A percentile compares a stretch with the other conserved stretches of the same genome.
phyloP scores from a whole-genome alignment of 352 stramenopile species.

The Thalassiosira exigua region DNA sequence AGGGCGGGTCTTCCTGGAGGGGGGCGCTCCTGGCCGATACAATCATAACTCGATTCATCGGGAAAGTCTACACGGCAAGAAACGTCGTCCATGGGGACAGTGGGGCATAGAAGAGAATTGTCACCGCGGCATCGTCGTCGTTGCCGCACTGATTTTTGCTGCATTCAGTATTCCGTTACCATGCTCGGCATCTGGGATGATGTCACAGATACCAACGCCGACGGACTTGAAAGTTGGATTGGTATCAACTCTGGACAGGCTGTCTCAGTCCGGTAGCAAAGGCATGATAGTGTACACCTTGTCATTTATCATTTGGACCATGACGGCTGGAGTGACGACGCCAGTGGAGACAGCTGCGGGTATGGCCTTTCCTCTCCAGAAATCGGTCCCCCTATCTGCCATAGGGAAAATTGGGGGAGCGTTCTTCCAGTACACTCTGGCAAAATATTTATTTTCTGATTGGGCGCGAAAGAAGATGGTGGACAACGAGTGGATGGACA shows the following conservation, averaged over 20 bases:
- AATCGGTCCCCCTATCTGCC: slow-evolving; percentile 36
- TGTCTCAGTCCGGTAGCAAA: slow-evolving; percentile 34
- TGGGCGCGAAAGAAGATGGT: slow-evolving; percentile 57
- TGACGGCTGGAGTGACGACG: slow-evolving; percentile 68
- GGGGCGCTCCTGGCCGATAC: not conserved
- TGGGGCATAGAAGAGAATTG: not conserved
- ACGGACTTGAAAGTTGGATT: slow-evolving; percentile 17
- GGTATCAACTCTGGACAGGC: slow-evolving; percentile 40
- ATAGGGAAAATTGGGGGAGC: slow-evolving; percentile 74
- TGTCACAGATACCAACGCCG: slow-evolving; percentile 31
- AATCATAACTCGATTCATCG: too few species aligned
- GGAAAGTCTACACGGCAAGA: not conserved
- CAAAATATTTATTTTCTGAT: slow-evolving; percentile 61
- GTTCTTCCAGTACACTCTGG: slow-evolving; percentile 61
- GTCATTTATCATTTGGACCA: slow-evolving; percentile 73
- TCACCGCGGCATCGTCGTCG: not conserved
- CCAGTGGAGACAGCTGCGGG: slow-evolving; percentile 75
- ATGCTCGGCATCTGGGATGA: slow-evolving; percentile 27
- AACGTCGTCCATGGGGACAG: not conserved
- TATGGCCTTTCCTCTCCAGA: slow-evolving; percentile 49
- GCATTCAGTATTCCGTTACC: slow-evolving; percentile 15
- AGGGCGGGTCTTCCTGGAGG: not conserved
- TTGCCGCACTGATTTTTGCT: not conserved
- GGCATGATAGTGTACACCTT: slow-evolving; percentile 61
- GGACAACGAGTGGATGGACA: slow-evolving; percentile 66